phyloP scores from a whole-genome alignment of 352 stramenopile species.

The Phytopythium oedochilum region DNA sequence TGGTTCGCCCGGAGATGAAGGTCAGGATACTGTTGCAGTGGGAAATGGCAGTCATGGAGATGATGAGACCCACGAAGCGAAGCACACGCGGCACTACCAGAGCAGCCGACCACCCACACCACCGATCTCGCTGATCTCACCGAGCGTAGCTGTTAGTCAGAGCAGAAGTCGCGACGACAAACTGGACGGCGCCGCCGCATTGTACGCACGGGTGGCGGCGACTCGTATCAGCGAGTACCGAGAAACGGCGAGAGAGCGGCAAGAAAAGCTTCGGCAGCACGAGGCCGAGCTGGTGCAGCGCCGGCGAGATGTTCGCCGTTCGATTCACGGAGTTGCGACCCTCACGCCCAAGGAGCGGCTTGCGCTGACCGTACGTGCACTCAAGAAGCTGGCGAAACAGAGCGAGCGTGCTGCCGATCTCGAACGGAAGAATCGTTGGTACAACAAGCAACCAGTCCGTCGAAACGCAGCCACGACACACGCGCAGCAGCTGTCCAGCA shows the following conservation, averaged over 20 bases:
- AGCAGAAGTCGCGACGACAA: too few relatives aligned
- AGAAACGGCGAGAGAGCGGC: constrained; percentile 1
- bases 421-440: constrained; percentile 31
- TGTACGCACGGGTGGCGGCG: constrained; percentile 17
- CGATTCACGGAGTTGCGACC: constrained; percentile 29
- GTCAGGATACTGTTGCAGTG: not conserved
- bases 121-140: too few relatives aligned
- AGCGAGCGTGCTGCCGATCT: constrained; percentile 10
- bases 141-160: too few relatives aligned
- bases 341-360: constrained; percentile 33
- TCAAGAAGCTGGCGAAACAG: constrained; percentile 13
- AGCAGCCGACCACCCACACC: too few relatives aligned
- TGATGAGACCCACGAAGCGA: not conserved
- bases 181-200: constrained; percentile 3
- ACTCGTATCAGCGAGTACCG: constrained; percentile 15
- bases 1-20: too few relatives aligned
- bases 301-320: constrained; percentile 25
- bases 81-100: not conserved
- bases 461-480: constrained; percentile 11
- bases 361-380: constrained; percentile 12
- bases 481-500: constrained; percentile 10
- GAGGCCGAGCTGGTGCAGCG: constrained; percentile 13
- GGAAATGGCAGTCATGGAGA: not conserved
- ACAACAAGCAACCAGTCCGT: constrained; percentile 15
- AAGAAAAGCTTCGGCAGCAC: constrained; percentile 6